phyloP scores from a whole-genome alignment of 352 stramenopile genomes.

The Globisporangium heterothallicum region DNA sequence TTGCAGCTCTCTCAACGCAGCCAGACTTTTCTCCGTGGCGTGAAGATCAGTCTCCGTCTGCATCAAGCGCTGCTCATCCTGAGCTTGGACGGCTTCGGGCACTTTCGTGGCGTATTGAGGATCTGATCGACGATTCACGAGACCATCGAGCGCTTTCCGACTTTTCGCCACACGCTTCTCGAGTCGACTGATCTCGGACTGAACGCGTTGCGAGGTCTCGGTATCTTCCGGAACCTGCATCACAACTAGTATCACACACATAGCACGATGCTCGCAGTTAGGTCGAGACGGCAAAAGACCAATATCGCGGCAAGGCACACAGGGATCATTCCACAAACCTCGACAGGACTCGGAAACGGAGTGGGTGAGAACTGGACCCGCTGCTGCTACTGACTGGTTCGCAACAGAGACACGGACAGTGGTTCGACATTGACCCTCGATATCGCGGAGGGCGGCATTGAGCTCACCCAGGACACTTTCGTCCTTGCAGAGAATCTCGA shows the following conservation, averaged over 20 bases:
- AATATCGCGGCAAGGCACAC: too few relatives aligned
- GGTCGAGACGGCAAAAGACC: not conserved
- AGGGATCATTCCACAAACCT: conserved; percentile 20
- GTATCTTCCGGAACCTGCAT: conserved; percentile 56
- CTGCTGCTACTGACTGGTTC: not conserved
- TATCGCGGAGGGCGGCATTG: conserved; percentile 29
- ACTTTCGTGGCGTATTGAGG: conserved; percentile 61
- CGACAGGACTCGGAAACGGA: conserved; percentile 48
- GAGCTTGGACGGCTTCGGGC: conserved; percentile 50
- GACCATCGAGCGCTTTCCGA: conserved; percentile 32
- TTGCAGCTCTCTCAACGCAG: conserved; percentile 48
- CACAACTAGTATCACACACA: conserved; percentile 35
- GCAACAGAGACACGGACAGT: conserved; percentile 17
- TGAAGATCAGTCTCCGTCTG: conserved; percentile 56
- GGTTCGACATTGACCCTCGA: conserved; percentile 43
- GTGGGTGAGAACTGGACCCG: conserved; percentile 34
- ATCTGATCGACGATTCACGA: conserved; percentile 34
- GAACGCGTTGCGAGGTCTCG: conserved; percentile 61
- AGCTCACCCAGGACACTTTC: conserved; percentile 23
- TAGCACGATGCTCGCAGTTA: not conserved
- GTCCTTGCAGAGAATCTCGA: conserved; percentile 32
- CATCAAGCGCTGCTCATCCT: conserved; percentile 48
- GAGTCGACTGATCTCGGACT: conserved; percentile 53
- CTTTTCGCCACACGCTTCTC: conserved; percentile 63
- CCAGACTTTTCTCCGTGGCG: conserved; percentile 46